Percentiles rank a stretch among this genome's conserved stretches.
Conservation (phyloP, 768 basidiomycete species). For the Mycena sanguinolenta region DNA sequence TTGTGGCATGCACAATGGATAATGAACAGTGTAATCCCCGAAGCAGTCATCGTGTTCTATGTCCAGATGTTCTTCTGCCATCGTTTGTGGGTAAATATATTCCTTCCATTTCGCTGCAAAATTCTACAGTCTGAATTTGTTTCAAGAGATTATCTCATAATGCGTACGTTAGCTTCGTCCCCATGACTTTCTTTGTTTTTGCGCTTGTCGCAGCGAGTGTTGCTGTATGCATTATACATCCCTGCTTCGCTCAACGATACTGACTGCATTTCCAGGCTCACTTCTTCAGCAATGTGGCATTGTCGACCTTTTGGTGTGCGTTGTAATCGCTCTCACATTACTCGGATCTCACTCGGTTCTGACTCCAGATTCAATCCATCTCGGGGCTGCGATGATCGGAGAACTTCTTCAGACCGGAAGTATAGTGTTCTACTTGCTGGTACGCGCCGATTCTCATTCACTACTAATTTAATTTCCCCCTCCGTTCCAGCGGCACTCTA, state of each 20-base stretch:
- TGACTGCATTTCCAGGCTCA: too few species aligned
- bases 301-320: neutral
- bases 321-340: too few species aligned
- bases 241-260: too few species aligned
- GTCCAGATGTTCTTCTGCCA: conserved; percentile 2
- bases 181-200: too few species aligned
- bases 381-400: neutral
- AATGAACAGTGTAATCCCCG: neutral
- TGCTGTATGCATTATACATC: too few species aligned
- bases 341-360: neutral
- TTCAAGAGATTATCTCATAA: neutral
- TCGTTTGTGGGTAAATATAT: neutral
- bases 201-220: too few species aligned
- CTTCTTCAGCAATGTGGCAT: too few species aligned
- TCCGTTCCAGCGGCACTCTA: neutral
- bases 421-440: too few species aligned
- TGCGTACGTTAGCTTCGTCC: too few species aligned
- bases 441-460: neutral
- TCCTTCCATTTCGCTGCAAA: neutral
- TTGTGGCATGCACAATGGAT: too few species aligned
- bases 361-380: neutral
- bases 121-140: conserved; percentile 1
- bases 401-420: too few species aligned
- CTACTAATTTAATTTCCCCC: neutral
- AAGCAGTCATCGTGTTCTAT: neutral